Percentiles rank a stretch among this genome's conserved stretches.
Conservation (phyloP, 2,329 filamentous ascomycete genomes). For the Fulvia fulva region DNA sequence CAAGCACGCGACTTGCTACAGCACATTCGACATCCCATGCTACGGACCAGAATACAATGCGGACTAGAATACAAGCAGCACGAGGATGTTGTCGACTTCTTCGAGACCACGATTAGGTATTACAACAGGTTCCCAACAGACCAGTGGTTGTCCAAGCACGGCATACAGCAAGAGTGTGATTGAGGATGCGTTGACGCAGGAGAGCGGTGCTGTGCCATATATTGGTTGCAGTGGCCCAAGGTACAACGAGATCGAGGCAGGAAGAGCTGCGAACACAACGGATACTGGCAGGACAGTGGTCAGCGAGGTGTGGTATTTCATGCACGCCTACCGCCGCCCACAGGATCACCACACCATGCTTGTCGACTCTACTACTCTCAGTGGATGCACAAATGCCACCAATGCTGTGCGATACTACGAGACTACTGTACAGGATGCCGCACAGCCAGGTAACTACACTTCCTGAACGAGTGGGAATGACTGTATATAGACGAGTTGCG, state of each 20-base stretch:
- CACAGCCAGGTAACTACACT: background rate
- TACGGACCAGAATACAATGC: constrained; percentile 60
- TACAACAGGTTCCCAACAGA: constrained; percentile 58
- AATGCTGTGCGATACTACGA: constrained; percentile 55
- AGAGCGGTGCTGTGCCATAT: constrained; percentile 55
- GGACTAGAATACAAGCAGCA: constrained; percentile 54
- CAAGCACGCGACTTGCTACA: constrained; percentile 54
- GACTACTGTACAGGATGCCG: constrained; percentile 34
- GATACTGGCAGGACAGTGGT: constrained; percentile 58
- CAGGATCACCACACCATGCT: constrained; percentile 50
- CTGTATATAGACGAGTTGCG: background rate
- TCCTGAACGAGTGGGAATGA: background rate
- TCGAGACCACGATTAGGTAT: constrained; percentile 57
- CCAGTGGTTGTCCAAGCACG: constrained; percentile 53
- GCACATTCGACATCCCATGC: constrained; percentile 61
- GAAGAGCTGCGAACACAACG: constrained; percentile 43
- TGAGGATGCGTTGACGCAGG: constrained; percentile 47
- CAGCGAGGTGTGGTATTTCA: constrained; percentile 64
- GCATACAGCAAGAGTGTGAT: constrained; percentile 55
- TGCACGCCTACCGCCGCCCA: constrained; percentile 55
- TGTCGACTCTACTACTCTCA: constrained; percentile 47
- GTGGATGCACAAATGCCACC: constrained; percentile 53
- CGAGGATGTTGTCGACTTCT: constrained; percentile 61
- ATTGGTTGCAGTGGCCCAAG: constrained; percentile 58
- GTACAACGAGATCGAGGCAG: constrained; percentile 58